Evolutionary conservation across 768 basidiomycete genomes (phyloP).

Genomic region (Paxillus rubicundulus): DNA sequence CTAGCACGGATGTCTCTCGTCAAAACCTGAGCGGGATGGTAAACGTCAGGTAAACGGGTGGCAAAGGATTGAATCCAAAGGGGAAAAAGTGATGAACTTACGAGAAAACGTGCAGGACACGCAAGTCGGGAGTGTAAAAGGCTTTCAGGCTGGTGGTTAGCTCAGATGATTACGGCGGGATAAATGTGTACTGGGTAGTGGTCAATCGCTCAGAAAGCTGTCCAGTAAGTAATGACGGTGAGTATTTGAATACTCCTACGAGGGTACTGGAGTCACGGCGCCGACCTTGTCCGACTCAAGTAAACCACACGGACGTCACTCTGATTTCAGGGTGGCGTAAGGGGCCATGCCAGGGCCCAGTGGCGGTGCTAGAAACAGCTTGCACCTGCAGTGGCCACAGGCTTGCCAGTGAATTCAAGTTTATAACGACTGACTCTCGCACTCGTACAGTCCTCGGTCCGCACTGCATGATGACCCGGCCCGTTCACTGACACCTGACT

Average conservation of each 20-base stretch:
- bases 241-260: constrained; percentile 8
- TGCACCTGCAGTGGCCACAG: too few relatives aligned
- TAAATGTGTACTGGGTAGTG: constrained; percentile 10
- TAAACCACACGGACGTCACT: too few relatives aligned
- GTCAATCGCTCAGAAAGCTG: not conserved
- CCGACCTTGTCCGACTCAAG: not conserved
- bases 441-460: not conserved
- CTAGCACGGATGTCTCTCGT: constrained; percentile 24
- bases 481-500: not conserved
- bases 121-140: constrained; percentile 19
- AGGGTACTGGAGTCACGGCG: not conserved
- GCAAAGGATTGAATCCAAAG: constrained; percentile 28
- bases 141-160: constrained; percentile 8
- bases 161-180: constrained; percentile 1
- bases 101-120: constrained; percentile 34
- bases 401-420: too few relatives aligned
- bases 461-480: constrained; percentile 1
- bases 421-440: too few relatives aligned
- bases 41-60: constrained; percentile 41
- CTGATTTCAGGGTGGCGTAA: too few relatives aligned
- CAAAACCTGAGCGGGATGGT: constrained; percentile 29
- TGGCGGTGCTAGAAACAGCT: constrained; percentile 15
- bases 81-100: constrained; percentile 25
- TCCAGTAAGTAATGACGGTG: not conserved
- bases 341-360: constrained; percentile 13